Evolutionary conservation across 805 yeast species (phyloP), one percentile per base, ranked within the genome.

Genomic region (Candida sanyiensis): DNA sequence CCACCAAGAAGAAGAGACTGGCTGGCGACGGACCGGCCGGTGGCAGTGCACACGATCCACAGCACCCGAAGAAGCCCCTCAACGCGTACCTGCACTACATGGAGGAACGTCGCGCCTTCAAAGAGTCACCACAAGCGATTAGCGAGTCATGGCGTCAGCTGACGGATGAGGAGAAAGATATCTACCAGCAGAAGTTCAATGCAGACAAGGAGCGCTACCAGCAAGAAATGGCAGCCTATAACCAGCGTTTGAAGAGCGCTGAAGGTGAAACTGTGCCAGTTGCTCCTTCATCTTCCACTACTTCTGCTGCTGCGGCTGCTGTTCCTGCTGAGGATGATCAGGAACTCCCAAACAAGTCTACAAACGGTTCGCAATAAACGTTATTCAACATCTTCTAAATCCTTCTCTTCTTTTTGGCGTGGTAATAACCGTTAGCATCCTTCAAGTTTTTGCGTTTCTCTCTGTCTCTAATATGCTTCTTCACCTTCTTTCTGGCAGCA

Each of bases 31-130:
- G 22, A 5, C 33, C 33, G 4, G 22, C 33, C 9, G 19, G 12
- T 18, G 19, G 44, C 50, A 52, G 55, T 43, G 67, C 70, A 8
- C 75, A 88, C 51, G 95, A 88, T 58, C 96, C 96, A 8, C 79
- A 78, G 49, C 70, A 82, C 52, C 97, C 96, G 16, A 86, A 83
- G 51, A 70, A 94, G 52, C 96, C 96, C 6, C 81, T 93, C 4
- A 89, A 88, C 59, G 95, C 96, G 5, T 89, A 88, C 54, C 67
- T 86, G 45, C 73, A 21, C 26, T 31, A 20, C 19, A 31, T 31
- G 34, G 34, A 31, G 26, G 24, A 19, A 13, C 20, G 34, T 8
- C 34, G 34, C n/a, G 34, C 34, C n/a, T 25, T 20, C 8, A 31
- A 31, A 20, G 34, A 31, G 26, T 21, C 34, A 12, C 34, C 24